A percentile compares a stretch with the other conserved stretches of the same genome.
phyloP scores from a whole-genome alignment of 768 basidiomycete species.

The Megacollybia marginata region DNA sequence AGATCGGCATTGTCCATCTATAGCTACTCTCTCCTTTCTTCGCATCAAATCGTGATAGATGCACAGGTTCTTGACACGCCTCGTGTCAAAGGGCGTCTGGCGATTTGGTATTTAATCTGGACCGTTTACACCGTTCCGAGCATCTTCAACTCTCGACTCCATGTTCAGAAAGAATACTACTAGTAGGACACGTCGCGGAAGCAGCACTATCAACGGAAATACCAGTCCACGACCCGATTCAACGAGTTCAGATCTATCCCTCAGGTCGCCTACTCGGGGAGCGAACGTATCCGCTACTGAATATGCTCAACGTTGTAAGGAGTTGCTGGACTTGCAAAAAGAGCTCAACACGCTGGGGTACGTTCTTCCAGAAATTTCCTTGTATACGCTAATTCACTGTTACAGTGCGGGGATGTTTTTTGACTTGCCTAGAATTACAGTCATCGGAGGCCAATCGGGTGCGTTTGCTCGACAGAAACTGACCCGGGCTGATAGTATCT shows the following conservation, averaged over 20 bases:
- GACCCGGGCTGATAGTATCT: background rate
- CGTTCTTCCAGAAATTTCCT: constrained; percentile 1
- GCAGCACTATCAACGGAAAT: too few relatives aligned
- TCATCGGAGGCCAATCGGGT: constrained; percentile 55
- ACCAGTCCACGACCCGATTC: background rate
- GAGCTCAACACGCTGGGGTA: constrained; percentile 35
- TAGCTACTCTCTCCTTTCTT: too few relatives aligned
- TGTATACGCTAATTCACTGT: background rate
- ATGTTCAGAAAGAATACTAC: too few relatives aligned
- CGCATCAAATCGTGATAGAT: too few relatives aligned
- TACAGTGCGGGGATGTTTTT: constrained; percentile 30
- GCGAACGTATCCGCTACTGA: background rate
- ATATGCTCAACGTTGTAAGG: constrained; percentile 32
- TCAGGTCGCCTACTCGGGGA: background rate
- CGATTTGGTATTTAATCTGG: too few relatives aligned
- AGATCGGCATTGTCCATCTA: too few relatives aligned
- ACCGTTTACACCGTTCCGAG: too few relatives aligned
- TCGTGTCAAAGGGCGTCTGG: too few relatives aligned
- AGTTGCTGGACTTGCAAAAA: constrained; percentile 29
- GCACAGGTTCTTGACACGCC: too few relatives aligned
- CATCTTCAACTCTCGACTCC: too few relatives aligned
- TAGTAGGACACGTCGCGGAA: too few relatives aligned
- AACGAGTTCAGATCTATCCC: background rate
- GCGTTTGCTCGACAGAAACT: background rate
- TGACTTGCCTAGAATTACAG: constrained; percentile 43